Evolutionary conservation across 352 stramenopile species (phyloP).

Genomic region (Aphanomyces cochlioides): DNA sequence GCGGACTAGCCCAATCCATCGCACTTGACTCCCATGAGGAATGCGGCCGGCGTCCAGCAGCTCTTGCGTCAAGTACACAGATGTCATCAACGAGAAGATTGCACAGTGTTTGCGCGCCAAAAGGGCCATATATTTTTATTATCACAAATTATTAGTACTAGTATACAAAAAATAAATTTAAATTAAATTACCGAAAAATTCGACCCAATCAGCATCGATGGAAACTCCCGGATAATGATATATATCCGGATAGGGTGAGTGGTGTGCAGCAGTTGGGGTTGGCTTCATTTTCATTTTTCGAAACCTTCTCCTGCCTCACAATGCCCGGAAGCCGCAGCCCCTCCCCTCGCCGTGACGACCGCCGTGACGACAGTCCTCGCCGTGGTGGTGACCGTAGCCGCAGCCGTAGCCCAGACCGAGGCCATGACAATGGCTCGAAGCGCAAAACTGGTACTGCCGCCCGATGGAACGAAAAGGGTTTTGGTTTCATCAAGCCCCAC

Average conservation of each 20-base stretch:
- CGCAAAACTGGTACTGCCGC: conserved; percentile 21
- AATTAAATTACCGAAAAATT: neutral
- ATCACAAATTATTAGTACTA: neutral
- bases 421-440: conserved; percentile 21
- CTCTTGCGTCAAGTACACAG: conserved; percentile 20
- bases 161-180: neutral
- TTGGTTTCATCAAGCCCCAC: conserved; percentile 30
- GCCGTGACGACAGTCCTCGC: conserved; percentile 25
- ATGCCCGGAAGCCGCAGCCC: conserved; percentile 23
- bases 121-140: conserved; percentile 1
- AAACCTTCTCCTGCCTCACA: conserved; percentile 10
- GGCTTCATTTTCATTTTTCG: conserved; percentile 24
- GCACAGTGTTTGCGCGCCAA: neutral
- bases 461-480: conserved; percentile 31
- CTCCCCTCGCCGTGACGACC: conserved; percentile 24
- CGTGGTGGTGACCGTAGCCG: conserved; percentile 17
- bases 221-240: neutral
- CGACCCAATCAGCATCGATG: conserved; percentile 2
- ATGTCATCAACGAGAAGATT: neutral
- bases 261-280: conserved; percentile 6
- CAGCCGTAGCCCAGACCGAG: conserved; percentile 1
- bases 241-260: conserved; percentile 19
- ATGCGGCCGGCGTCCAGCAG: conserved; percentile 11
- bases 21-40: conserved; percentile 19
- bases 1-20: conserved; percentile 20